These are phyloP conservation scores for Fomitiporia mediterranea DNA, from an alignment of 1,284 basidiomycete genomes.

Conservation along the genomic window DNA sequence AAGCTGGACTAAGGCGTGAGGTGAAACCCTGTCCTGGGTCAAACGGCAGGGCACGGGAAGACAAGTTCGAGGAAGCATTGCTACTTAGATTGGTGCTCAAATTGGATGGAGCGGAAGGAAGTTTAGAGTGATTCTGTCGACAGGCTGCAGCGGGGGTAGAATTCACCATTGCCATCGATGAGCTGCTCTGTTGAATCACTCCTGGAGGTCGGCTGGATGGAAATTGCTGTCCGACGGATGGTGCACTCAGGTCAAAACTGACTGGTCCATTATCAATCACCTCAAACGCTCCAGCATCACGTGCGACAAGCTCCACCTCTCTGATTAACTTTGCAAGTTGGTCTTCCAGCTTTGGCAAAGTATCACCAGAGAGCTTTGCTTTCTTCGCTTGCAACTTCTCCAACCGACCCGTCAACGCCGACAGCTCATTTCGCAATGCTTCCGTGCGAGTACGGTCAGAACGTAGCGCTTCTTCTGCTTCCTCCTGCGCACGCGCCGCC, in stretches of 20 bases:
- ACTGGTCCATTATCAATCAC: slow-evolving; percentile 19
- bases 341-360: slow-evolving; percentile 40
- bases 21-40: slow-evolving; percentile 9
- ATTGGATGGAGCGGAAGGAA: too few relatives aligned
- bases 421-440: slow-evolving; percentile 37
- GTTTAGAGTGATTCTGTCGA: too few relatives aligned
- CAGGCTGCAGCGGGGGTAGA: too few relatives aligned
- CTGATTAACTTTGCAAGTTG: slow-evolving; percentile 34
- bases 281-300: slow-evolving; percentile 15
- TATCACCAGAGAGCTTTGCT: slow-evolving; percentile 55
- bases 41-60: slow-evolving; percentile 16
- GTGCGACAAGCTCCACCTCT: slow-evolving; percentile 37
- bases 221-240: neutral
- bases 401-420: slow-evolving; percentile 38
- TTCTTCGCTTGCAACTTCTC: slow-evolving; percentile 50
- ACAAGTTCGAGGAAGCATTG: slow-evolving; percentile 1
- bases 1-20: slow-evolving; percentile 6
- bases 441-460: slow-evolving; percentile 42
- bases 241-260: slow-evolving; percentile 9
- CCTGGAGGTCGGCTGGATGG: neutral
- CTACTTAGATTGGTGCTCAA: too few relatives aligned
- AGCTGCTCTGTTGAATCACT: too few relatives aligned
- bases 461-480: slow-evolving; percentile 36
- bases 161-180: too few relatives aligned
- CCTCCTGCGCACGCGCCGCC: slow-evolving; percentile 29